A percentile compares a stretch with the other conserved stretches of the same genome.
These are phyloP conservation scores for Venturia asperata DNA, from an alignment of 2,329 filamentous ascomycete species.

Conservation along the genomic window DNA sequence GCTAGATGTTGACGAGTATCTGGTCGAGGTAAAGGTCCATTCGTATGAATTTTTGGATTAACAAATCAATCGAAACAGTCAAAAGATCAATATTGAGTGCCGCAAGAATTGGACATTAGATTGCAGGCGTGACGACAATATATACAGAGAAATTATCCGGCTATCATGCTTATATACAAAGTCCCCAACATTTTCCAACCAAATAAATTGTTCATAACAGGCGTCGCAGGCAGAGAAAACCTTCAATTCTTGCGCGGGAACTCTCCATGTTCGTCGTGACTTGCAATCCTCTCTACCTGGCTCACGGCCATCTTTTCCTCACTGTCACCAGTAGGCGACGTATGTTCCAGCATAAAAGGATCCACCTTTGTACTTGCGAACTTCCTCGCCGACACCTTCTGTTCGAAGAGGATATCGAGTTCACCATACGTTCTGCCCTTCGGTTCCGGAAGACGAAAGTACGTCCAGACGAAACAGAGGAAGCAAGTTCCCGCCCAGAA, in stretches of 20 bases:
- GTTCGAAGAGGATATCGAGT: slow-evolving; percentile 77
- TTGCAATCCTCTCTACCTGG: background rate
- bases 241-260: background rate
- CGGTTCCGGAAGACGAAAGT: slow-evolving; percentile 75
- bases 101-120: too few species aligned
- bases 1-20: too few species aligned
- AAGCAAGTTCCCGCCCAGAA: slow-evolving; percentile 82
- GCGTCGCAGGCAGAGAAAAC: background rate
- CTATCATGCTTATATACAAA: too few species aligned
- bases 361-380: slow-evolving; percentile 55
- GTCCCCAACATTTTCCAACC: too few species aligned
- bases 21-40: too few species aligned
- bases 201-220: background rate
- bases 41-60: too few species aligned
- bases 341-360: slow-evolving; percentile 38
- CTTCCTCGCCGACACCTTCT: slow-evolving; percentile 61
- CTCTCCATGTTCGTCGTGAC: background rate
- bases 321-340: background rate
- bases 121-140: too few species aligned
- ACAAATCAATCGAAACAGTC: too few species aligned
- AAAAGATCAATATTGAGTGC: too few species aligned
- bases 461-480: slow-evolving; percentile 72
- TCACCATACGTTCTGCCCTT: slow-evolving; percentile 76
- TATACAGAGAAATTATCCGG: too few species aligned
- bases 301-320: background rate